Evolutionary conservation across 2,329 filamentous ascomycete genomes (phyloP).

Genomic region (Chalaropsis ovoidea): DNA sequence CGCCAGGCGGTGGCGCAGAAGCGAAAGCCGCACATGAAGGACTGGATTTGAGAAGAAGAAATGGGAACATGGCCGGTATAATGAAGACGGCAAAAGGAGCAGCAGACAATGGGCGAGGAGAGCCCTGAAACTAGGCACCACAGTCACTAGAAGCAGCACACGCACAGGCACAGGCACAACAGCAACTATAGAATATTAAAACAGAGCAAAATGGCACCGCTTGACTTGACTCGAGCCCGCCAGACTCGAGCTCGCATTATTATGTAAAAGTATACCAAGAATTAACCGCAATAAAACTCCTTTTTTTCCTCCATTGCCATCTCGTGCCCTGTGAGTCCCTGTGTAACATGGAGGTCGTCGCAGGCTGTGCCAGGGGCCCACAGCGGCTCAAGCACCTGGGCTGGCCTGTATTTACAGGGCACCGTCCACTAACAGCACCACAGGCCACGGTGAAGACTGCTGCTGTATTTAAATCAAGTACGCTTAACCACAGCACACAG

Average conservation of each 20-base stretch:
- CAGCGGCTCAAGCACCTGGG: not conserved
- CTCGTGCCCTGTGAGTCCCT: not conserved
- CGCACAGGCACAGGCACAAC: not conserved
- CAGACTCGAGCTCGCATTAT: not conserved
- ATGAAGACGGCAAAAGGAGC: not conserved
- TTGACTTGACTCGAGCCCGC: not conserved
- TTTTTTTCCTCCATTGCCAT: not conserved
- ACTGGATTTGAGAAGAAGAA: conserved; percentile 20
- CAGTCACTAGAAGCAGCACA: not conserved
- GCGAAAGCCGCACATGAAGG: conserved; percentile 24
- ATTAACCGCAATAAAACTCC: not conserved
- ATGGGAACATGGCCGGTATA: not conserved
- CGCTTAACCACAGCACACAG: conserved; percentile 36
- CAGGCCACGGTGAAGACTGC: not conserved
- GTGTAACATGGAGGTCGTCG: not conserved
- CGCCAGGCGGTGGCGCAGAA: conserved; percentile 17
- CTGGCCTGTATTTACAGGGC: not conserved
- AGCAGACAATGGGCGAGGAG: not conserved
- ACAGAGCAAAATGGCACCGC: not conserved
- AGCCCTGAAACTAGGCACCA: not conserved
- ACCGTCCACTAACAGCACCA: not conserved
- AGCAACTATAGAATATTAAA: not conserved
- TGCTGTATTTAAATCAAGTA: not conserved
- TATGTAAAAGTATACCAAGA: not conserved
- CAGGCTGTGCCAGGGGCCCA: not conserved